Conservation (phyloP, 129 eudicot genomes). For the Lonicera japonica region DNA sequence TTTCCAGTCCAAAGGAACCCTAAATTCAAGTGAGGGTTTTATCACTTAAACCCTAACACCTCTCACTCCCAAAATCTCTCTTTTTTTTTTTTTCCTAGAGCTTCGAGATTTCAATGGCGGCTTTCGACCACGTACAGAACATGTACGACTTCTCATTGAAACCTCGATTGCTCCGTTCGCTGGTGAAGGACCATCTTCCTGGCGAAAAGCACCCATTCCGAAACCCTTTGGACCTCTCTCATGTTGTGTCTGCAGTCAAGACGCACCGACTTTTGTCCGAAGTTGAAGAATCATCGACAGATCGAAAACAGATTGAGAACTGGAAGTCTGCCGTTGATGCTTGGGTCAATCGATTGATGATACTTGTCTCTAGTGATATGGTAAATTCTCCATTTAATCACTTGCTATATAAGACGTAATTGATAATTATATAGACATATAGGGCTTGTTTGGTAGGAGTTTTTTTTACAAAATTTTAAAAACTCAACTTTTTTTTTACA, state of each 20-base stretch:
- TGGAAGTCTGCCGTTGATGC: conserved; percentile 73
- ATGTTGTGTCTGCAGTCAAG: conserved; percentile 47
- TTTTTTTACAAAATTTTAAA: too few species aligned
- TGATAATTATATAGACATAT: background rate
- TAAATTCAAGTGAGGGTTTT: too few species aligned
- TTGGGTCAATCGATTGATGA: conserved; percentile 60
- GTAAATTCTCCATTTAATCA: conserved; percentile 28
- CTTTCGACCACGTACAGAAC: conserved; percentile 38
- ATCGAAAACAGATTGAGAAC: conserved; percentile 27
- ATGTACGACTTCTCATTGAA: conserved; percentile 51
- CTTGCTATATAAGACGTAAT: background rate
- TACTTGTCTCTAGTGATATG: conserved; percentile 48
- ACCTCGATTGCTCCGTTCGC: conserved; percentile 61
- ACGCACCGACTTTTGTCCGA: conserved; percentile 61
- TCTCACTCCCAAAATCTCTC: too few species aligned
- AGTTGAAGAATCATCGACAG: conserved; percentile 12
- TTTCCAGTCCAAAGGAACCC: too few species aligned
- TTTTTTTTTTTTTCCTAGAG: too few species aligned
- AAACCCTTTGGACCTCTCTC: conserved; percentile 38
- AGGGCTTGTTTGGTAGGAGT: too few species aligned
- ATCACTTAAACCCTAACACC: too few species aligned
- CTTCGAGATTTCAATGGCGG: conserved; percentile 34
- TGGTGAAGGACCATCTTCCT: conserved; percentile 58
- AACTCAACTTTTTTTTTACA: too few species aligned
- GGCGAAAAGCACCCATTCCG: conserved; percentile 57